Percentiles rank a stretch among this genome's conserved stretches.
Evolutionary conservation across 305 asterid species (phyloP).

Genomic region (Vinca major): DNA sequence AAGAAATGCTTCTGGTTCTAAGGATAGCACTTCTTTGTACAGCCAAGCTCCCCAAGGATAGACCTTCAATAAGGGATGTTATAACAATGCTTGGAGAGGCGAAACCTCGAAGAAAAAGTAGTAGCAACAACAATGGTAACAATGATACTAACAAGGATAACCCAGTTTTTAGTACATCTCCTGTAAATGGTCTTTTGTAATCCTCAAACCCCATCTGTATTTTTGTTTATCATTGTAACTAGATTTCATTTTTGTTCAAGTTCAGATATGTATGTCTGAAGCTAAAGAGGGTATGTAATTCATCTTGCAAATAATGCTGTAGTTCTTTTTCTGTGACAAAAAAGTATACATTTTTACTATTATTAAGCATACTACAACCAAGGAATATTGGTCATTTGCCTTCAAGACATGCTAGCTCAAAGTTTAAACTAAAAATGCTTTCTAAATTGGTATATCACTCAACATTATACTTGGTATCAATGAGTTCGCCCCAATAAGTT

Average conservation of each 20-base stretch:
- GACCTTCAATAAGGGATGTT: constrained; percentile 93
- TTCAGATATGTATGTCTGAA: constrained; percentile 20
- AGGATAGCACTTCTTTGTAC: constrained; percentile 68
- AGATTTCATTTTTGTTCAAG: constrained; percentile 16
- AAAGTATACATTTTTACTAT: too few species aligned
- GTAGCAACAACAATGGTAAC: constrained; percentile 30
- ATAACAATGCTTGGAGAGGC: constrained; percentile 81
- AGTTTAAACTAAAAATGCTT: background rate
- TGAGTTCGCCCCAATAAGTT: too few species aligned
- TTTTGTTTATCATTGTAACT: constrained; percentile 23
- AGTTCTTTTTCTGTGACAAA: too few species aligned
- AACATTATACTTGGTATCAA: background rate
- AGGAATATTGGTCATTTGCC: constrained; percentile 12
- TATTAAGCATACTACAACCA: background rate
- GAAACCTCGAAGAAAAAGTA: constrained; percentile 70
- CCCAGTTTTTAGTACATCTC: constrained; percentile 60
- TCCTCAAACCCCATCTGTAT: constrained; percentile 9
- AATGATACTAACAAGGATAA: constrained; percentile 30
- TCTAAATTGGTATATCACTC: background rate
- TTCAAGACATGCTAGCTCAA: too few species aligned
- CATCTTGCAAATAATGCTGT: too few species aligned
- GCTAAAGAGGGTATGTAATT: background rate
- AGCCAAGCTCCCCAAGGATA: constrained; percentile 71
- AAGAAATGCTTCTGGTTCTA: constrained; percentile 79
- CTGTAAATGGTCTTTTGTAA: constrained; percentile 56